A percentile compares a stretch with the other conserved stretches of the same genome.
Conservation (phyloP, 2,329 filamentous ascomycete species). For the Ploettnerulaceae sp. region DNA sequence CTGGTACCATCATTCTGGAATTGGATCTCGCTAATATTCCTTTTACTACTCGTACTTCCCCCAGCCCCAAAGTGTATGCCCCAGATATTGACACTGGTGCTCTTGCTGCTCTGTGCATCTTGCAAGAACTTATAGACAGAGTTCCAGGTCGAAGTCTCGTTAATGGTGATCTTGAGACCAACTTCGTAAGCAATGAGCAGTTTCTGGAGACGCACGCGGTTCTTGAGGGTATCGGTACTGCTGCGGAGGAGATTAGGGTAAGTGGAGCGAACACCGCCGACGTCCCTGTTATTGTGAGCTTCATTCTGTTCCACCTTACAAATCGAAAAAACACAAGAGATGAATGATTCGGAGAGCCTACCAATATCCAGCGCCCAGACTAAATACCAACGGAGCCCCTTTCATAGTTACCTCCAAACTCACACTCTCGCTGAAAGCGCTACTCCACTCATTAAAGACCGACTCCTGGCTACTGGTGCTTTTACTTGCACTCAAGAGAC, state of each 20-base stretch:
- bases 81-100: constrained; percentile 12
- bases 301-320: not conserved
- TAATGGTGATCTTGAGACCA: constrained; percentile 14
- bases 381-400: not conserved
- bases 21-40: constrained; percentile 7
- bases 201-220: constrained; percentile 8
- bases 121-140: constrained; percentile 7
- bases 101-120: constrained; percentile 5
- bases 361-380: not conserved
- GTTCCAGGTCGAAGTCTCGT: constrained; percentile 8
- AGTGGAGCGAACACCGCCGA: constrained; percentile 9
- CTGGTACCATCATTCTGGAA: constrained; percentile 1
- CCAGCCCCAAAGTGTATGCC: constrained; percentile 14
- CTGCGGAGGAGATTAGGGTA: constrained; percentile 8
- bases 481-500: not conserved
- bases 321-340: not conserved
- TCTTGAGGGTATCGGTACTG: constrained; percentile 7
- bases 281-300: constrained; percentile 1
- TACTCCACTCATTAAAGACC: not conserved
- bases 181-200: constrained; percentile 13
- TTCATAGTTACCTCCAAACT: constrained; percentile 2
- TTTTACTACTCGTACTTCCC: not conserved
- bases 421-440: not conserved
- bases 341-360: not conserved
- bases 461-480: not conserved